phyloP scores from a whole-genome alignment of 148 eudicot species.

The Spergularia marina region DNA sequence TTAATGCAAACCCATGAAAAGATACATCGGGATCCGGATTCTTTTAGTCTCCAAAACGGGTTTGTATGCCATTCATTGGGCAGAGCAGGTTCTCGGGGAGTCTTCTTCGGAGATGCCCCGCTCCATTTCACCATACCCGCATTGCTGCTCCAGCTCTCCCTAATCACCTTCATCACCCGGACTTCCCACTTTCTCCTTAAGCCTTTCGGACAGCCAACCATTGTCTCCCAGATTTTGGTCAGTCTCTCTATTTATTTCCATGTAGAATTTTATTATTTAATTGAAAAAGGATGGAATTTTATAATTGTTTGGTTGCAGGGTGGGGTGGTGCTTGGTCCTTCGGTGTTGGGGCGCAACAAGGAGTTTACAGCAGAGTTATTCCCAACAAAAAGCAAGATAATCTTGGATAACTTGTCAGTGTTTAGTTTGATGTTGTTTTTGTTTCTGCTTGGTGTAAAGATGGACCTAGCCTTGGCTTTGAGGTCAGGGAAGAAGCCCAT shows the following conservation, averaged over 20 bases:
- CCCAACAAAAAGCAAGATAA: slow-evolving; percentile 29
- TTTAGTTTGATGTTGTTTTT: slow-evolving; percentile 44
- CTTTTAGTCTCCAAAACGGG: slow-evolving; percentile 24
- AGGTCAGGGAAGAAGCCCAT: slow-evolving; percentile 46
- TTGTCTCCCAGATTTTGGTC: slow-evolving; percentile 40
- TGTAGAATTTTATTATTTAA: too few relatives aligned
- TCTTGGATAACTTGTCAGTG: slow-evolving; percentile 38
- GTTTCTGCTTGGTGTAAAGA: slow-evolving; percentile 44
- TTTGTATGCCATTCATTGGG: slow-evolving; percentile 29
- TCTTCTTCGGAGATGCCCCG: slow-evolving; percentile 37
- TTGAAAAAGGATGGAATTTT: too few relatives aligned
- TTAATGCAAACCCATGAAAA: slow-evolving; percentile 6
- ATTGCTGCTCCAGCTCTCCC: slow-evolving; percentile 35
- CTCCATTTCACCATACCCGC: slow-evolving; percentile 31
- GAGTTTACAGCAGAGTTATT: slow-evolving; percentile 27
- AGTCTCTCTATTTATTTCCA: background rate
- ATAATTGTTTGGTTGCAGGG: slow-evolving; percentile 35
- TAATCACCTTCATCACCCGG: slow-evolving; percentile 35
- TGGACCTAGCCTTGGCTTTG: slow-evolving; percentile 34
- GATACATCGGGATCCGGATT: background rate
- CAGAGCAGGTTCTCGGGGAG: slow-evolving; percentile 26
- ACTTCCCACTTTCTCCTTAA: slow-evolving; percentile 29
- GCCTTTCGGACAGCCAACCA: slow-evolving; percentile 37
- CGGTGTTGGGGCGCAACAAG: slow-evolving; percentile 35
- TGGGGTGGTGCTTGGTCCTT: slow-evolving; percentile 48